A percentile compares a stretch with the other conserved stretches of the same genome.
Conservation (phyloP, 768 basidiomycete species). For the Mycena maculata region DNA sequence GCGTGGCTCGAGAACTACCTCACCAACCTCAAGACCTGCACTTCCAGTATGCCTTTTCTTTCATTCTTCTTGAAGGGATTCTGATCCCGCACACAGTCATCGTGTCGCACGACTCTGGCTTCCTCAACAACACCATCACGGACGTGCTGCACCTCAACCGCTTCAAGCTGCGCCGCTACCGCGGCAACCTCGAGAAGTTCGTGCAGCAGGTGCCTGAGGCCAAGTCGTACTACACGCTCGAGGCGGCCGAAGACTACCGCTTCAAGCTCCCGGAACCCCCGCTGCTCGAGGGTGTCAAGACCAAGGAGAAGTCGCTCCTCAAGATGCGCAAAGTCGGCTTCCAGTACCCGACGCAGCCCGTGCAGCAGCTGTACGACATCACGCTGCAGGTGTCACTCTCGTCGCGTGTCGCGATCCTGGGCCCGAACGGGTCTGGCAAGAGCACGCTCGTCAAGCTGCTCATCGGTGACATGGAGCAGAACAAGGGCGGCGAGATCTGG, state of each 20-base stretch:
- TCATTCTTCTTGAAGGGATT: slow-evolving; percentile 4
- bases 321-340: slow-evolving; percentile 99
- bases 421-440: slow-evolving; percentile 99
- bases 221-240: slow-evolving; percentile 96
- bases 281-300: slow-evolving; percentile 99
- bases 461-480: slow-evolving; percentile 95
- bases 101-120: slow-evolving; percentile 96
- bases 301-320: slow-evolving; percentile 95
- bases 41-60: slow-evolving; percentile 73
- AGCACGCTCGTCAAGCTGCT: slow-evolving; percentile 97
- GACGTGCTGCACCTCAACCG: slow-evolving; percentile 98
- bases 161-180: slow-evolving; percentile 97
- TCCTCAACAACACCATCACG: slow-evolving; percentile 98
- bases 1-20: slow-evolving; percentile 98
- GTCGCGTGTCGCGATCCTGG: slow-evolving; percentile 97
- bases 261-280: slow-evolving; percentile 98
- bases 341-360: slow-evolving; percentile 90
- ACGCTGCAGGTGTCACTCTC: slow-evolving; percentile 97
- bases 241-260: slow-evolving; percentile 96
- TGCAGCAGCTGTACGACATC: slow-evolving; percentile 95
- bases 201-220: slow-evolving; percentile 96
- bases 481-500: slow-evolving; percentile 98
- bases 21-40: slow-evolving; percentile 87
- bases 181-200: slow-evolving; percentile 94
- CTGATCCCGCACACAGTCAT: slow-evolving; percentile 69